Base-by-base conservation (phyloP, 1,284 basidiomycete genomes). In the Leucoagaricus sp. region DNA sequence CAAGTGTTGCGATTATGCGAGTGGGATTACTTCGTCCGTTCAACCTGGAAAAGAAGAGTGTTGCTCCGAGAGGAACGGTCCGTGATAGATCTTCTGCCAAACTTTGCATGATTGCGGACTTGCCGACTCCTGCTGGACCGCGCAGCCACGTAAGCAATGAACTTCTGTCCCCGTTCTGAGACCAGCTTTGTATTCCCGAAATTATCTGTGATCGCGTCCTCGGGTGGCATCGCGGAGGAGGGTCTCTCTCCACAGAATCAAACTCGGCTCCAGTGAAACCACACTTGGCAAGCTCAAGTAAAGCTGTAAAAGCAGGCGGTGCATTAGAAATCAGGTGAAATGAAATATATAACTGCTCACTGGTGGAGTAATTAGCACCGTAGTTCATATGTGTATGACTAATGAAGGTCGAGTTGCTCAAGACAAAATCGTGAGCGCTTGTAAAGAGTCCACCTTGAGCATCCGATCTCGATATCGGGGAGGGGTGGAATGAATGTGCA, bases 61-160 rank as follows among this genome's bases (percentile, higher is more conserved):
- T 9, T 41, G 36, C 49, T 9, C 36, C 49, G 17, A 50, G 49
- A 29, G 4, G 9, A 9, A n/a, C 1, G 15, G 36, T 28, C 8
- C 10, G 8, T 19, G 34, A 19, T 0, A 7, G 3, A 17, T 17
- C 8, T 28, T 50, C 49, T 9, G 49, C 49, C 4, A 50, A 15
- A 5, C 23, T 40, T 29, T 50, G 49, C 49, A 50, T 50, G 21
- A 50, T 50, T 10, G 49, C 49, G 15, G 49, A 50, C 19, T 50
- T 50, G 15, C 49, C 49, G n/a, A 41, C 49, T 0, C 49, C 49
- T 3, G 49, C 49, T 1, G 36, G 12, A 6, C 49, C 49, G n/a
- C 36, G n/a, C n/a, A 50, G 29, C 49, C 49, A 50, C 0, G 13
- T 1, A 3, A 50, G 21, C 15, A 4, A n/a, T 38, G 12, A 6